Evolutionary conservation across 202 grass and related monocot genomes (phyloP).

Genomic region (Eragrostis tef): DNA sequence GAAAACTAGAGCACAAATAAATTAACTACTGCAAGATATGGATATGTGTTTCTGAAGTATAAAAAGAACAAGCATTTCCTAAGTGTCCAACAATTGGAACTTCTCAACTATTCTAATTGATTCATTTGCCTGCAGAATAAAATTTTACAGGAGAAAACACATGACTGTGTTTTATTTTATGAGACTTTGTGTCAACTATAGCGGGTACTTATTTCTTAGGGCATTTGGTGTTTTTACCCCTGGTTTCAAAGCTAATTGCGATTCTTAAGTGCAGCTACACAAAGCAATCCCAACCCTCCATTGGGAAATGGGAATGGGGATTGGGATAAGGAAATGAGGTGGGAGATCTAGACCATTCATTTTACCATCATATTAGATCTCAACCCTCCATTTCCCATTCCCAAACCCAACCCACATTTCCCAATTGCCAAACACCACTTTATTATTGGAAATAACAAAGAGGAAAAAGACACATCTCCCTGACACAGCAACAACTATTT

Average conservation of each 20-base stretch:
- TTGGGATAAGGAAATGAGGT: too few species aligned
- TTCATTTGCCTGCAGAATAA: background rate
- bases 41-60: too few species aligned
- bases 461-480: background rate
- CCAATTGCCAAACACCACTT: too few species aligned
- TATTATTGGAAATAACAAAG: slow-evolving; percentile 5
- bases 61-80: background rate
- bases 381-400: too few species aligned
- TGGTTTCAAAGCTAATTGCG: too few species aligned
- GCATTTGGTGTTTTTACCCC: too few species aligned
- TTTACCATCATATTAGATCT: too few species aligned
- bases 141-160: background rate
- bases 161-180: background rate
- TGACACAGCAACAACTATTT: background rate
- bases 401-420: too few species aligned
- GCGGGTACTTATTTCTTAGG: background rate
- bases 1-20: slow-evolving; percentile 1
- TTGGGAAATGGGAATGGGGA: too few species aligned
- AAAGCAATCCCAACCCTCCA: too few species aligned
- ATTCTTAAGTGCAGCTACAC: background rate
- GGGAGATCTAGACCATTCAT: too few species aligned
- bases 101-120: background rate
- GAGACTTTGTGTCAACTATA: background rate
- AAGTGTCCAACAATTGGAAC: background rate
- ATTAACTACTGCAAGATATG: background rate